Evolutionary conservation across 148 eudicot genomes (phyloP), one percentile per base, ranked within the genome.

Genomic region (Fallopia convolvulus): DNA sequence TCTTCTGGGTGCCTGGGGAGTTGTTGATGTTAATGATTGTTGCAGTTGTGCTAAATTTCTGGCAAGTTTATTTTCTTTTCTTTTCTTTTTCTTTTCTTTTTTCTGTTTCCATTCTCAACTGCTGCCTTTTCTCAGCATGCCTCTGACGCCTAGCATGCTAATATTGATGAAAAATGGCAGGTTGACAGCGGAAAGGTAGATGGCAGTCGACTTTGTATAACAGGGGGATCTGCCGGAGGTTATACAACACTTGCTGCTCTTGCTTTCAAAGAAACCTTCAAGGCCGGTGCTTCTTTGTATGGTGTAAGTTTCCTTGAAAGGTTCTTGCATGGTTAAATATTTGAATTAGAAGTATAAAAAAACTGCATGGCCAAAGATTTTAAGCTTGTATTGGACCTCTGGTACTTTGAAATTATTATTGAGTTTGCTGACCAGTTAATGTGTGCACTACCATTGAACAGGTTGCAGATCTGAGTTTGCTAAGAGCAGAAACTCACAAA

Each of bases 181-280:
- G 97, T 87, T 77, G 90, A 88, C 75, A 83, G 77, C 50, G 99
- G 97, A 77, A 91, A 85, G 82, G 97, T 85, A 61, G 96, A 94
- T 82, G 82, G 84, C 76, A 84, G 85, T 79, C 84, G 94, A 79
- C 85, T 94, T 55, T 94, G 97, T 77, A 92, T 94, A 46, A 82
- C 95, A 23, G 99, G 99, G 33, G 92, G 99, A 73, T 94, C 99
- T 83, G 99, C 99, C 63, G 99, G 99, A 76, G 97, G 99, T 61
- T 94, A 92, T 85, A 92, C 99, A 70, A 92, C 99, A 68, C 80
- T 94, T 76, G 96, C 97, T 86, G 92, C 97, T 81, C 99, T 94
- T 86, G 96, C 99, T 73, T 94, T 92, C 82, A 88, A 80, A 80
- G 87, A 94, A 49, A 88, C 87, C 41, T 94, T 94, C 66, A 90